Base-by-base conservation (phyloP, 2,329 filamentous ascomycete species). In the Fonsecaea erecta region DNA sequence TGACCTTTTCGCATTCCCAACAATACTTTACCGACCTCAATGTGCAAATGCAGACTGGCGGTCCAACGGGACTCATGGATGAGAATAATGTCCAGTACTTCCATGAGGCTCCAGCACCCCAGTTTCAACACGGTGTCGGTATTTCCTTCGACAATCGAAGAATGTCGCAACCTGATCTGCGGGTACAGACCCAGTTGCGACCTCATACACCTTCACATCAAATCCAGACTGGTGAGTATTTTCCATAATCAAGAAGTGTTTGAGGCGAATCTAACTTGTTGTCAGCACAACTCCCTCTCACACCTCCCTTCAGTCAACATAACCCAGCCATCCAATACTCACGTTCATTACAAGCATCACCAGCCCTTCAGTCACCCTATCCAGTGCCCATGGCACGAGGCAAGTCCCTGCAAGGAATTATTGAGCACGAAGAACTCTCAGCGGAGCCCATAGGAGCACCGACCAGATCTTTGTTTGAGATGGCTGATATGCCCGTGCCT, bases 191-290 rank as follows among this genome's bases (percentile, higher is more conserved):
- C 52, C 75, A 82, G 65, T 62, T 71, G 59, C 82, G 84, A 75
- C 87, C 88, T 63, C 80, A 82, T 62, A 92, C 88, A 63, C 89
- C 88, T 63, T 83, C 82, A 69, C 83, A 82, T 69, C 85, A 88
- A 77, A 85, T 85, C 77, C 82, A 78, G 73, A 79, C 80, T 72
- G 81, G 89, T 90, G 80, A 79, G 86, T 76, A 18, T 1, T 12
- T 55, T 24, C 21, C 28, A 7, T 2, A 24, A 21, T 58, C 32
- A 16, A 4, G 28, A 52, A 3, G 1, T 14, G 57, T 43, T 46
- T 18, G 7, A 28, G 34, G 12, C n/a, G 11, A 40, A 37, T 18
- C 72, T 76, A 58, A 79, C 69, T 21, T 21, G 14, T 26, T 34
- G 59, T 48, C 64, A 88, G 88, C 80, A 70, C 88, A 86, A 71